Percentiles rank a stretch among this genome's conserved stretches.
Conservation (phyloP, 2,329 filamentous ascomycete species). For the Verticillium albo-atrum region DNA sequence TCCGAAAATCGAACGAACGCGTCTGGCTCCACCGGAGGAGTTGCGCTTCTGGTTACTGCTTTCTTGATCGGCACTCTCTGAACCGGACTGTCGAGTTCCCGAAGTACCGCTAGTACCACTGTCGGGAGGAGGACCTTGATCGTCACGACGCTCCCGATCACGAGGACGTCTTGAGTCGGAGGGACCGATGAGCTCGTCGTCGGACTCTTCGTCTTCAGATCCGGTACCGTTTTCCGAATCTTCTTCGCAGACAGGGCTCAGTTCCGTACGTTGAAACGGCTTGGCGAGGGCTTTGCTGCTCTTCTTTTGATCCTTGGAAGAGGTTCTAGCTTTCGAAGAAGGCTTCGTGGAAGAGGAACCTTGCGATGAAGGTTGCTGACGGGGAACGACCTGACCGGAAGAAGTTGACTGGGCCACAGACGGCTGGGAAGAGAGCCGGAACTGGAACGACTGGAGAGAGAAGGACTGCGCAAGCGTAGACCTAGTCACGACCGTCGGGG, state of each 20-base stretch:
- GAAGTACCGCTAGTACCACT: neutral
- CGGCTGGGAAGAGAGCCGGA: neutral
- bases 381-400: neutral
- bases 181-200: neutral
- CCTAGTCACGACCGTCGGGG: neutral
- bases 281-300: neutral
- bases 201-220: neutral
- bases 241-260: neutral
- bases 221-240: neutral
- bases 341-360: neutral
- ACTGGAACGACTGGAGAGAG: neutral
- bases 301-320: neutral
- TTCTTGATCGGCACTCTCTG: neutral
- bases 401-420: neutral
- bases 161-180: neutral
- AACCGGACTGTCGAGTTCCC: neutral
- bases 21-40: neutral
- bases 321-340: neutral
- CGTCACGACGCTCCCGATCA: neutral
- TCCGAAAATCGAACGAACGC: neutral
- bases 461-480: neutral
- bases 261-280: neutral
- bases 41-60: neutral
- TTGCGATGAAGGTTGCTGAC: neutral
- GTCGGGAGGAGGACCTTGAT: neutral